phyloP scores from a whole-genome alignment of 495 filamentous ascomycete genomes.

The Chaetomidium leptoderma region DNA sequence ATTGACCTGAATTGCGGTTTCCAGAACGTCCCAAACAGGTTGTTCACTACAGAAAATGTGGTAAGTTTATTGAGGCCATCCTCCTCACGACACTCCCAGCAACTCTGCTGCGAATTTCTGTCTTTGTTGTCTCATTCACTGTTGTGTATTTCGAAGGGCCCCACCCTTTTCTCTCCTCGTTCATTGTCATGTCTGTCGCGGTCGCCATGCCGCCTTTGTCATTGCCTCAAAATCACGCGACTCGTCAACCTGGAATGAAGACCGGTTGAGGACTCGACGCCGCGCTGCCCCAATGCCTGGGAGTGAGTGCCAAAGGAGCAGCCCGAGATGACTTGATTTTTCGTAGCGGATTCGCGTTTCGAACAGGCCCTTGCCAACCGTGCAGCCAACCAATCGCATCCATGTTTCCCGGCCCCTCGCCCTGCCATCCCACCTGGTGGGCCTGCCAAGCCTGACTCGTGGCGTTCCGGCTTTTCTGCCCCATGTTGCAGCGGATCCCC shows the following conservation, averaged over 20 bases:
- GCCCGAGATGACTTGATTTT: neutral
- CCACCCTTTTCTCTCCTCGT: neutral
- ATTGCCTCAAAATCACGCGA: no score
- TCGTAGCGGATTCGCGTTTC: neutral
- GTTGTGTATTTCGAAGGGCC: neutral
- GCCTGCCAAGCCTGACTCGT: slow-evolving; percentile 24
- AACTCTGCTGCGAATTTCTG: no score
- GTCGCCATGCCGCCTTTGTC: neutral
- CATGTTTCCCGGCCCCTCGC: neutral
- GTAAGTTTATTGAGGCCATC: no score
- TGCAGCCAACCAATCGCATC: neutral
- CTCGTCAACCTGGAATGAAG: no score
- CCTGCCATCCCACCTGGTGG: neutral
- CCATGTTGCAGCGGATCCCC: slow-evolving; percentile 9
- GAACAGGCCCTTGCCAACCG: neutral
- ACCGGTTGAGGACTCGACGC: no score
- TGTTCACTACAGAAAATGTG: neutral
- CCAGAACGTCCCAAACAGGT: neutral
- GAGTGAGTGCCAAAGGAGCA: no score
- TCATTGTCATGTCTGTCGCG: neutral
- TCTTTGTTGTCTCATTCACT: no score
- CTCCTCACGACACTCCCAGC: no score
- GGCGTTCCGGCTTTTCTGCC: slow-evolving; percentile 22
- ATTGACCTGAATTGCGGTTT: slow-evolving; percentile 26
- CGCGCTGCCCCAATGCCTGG: no score